Conservation (phyloP, 2,329 filamentous ascomycete genomes). For the Macrophomina tecta region DNA sequence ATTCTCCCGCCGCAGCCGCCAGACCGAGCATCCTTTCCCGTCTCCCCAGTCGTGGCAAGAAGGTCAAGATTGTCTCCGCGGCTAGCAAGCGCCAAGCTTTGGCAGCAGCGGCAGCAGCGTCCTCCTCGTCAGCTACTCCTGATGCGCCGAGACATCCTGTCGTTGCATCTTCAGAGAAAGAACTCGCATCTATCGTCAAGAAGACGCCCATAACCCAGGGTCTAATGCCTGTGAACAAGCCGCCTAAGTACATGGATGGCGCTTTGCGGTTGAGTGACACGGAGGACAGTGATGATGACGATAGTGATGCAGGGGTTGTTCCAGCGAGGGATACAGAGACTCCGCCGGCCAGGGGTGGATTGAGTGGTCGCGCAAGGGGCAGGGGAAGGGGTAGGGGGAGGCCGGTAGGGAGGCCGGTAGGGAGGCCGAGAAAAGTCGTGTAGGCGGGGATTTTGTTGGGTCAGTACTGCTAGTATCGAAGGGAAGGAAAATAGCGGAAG, state of each 20-base stretch:
- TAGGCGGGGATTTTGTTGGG: background rate
- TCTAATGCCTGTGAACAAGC: constrained; percentile 33
- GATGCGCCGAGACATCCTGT: constrained; percentile 6
- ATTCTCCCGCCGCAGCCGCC: constrained; percentile 30
- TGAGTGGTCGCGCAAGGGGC: background rate
- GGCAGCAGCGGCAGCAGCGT: background rate
- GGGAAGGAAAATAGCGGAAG: too few species aligned
- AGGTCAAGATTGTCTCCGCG: constrained; percentile 42
- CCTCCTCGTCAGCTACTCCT: constrained; percentile 25
- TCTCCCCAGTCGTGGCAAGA: constrained; percentile 36
- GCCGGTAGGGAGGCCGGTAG: background rate
- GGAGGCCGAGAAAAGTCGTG: background rate
- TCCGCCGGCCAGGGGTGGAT: background rate
- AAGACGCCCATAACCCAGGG: background rate
- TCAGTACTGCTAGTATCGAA: background rate
- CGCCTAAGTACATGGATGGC: constrained; percentile 29
- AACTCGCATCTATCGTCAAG: constrained; percentile 20
- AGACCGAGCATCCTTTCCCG: constrained; percentile 12
- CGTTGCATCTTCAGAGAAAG: constrained; percentile 29
- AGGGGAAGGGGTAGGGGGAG: background rate
- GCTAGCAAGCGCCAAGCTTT: background rate
- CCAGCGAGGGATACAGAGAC: constrained; percentile 34
- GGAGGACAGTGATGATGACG: constrained; percentile 30
- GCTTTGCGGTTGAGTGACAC: constrained; percentile 34
- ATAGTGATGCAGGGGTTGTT: constrained; percentile 35